Evolutionary conservation across 2,329 filamentous ascomycete species (phyloP).

Genomic region (Arthroderma sp.): DNA sequence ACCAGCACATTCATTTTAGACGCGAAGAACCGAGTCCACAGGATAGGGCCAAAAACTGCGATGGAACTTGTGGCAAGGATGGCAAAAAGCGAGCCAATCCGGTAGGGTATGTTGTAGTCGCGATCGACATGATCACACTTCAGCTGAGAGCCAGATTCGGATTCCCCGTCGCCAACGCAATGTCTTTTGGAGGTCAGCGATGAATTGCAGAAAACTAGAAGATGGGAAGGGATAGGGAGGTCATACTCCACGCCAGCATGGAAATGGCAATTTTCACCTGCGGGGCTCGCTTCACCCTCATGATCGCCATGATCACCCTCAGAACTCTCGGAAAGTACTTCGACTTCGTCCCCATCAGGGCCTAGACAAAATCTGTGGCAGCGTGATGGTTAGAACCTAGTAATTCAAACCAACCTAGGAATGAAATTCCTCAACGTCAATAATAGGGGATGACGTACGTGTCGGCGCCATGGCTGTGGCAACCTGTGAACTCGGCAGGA

Average conservation of each 20-base stretch:
- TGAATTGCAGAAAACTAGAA: neutral
- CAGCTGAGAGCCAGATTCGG: constrained; percentile 19
- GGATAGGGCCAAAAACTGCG: constrained; percentile 55
- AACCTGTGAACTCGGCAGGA: constrained; percentile 50
- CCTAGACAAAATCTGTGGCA: constrained; percentile 47
- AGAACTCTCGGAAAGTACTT: constrained; percentile 33
- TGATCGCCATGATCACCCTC: constrained; percentile 14
- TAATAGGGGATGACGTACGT: constrained; percentile 33
- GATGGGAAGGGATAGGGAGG: neutral
- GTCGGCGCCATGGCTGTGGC: constrained; percentile 47
- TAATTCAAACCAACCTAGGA: no score
- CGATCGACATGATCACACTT: constrained; percentile 39
- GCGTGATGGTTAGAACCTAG: no score
- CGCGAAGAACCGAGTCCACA: constrained; percentile 46
- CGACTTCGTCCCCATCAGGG: constrained; percentile 47
- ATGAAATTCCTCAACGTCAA: no score
- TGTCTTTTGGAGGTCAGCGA: constrained; percentile 23
- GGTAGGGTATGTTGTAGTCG: constrained; percentile 53
- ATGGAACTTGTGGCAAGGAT: constrained; percentile 55
- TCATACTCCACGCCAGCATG: constrained; percentile 62
- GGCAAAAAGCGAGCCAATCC: constrained; percentile 59
- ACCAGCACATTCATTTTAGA: constrained; percentile 34
- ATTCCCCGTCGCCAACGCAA: constrained; percentile 41
- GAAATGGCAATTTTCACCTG: constrained; percentile 51
- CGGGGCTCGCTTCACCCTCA: constrained; percentile 15